phyloP scores from a whole-genome alignment of 768 basidiomycete genomes.

The Leccinum longicurvipes region DNA sequence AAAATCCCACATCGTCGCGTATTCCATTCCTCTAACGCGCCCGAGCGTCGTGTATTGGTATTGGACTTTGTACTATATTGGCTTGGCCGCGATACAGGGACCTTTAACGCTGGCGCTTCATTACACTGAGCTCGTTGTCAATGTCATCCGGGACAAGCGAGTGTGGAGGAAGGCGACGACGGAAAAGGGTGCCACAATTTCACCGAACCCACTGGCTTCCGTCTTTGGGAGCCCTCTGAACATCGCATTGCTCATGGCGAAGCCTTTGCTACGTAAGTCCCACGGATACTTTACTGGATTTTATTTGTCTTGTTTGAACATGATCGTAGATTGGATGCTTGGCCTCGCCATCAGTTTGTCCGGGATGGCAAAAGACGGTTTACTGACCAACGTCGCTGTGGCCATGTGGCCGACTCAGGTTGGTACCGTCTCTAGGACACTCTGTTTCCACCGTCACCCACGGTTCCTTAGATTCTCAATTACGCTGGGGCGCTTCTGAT shows the following conservation, averaged over 20 bases:
- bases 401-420: constrained; percentile 30
- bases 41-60: constrained; percentile 14
- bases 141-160: constrained; percentile 28
- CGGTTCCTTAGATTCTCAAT: constrained; percentile 25
- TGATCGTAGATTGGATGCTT: constrained; percentile 31
- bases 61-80: constrained; percentile 27
- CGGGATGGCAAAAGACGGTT: constrained; percentile 7
- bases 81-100: constrained; percentile 26
- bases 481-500: constrained; percentile 18
- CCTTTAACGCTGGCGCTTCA: constrained; percentile 28
- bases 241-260: constrained; percentile 14
- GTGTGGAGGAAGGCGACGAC: constrained; percentile 25
- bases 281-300: too few relatives aligned
- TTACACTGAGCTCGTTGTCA: constrained; percentile 27
- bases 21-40: constrained; percentile 20
- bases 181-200: constrained; percentile 11
- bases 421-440: not conserved
- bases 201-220: constrained; percentile 19
- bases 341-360: constrained; percentile 25
- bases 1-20: constrained; percentile 18
- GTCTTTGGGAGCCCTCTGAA: constrained; percentile 22
- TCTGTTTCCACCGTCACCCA: not conserved
- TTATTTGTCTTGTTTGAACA: not conserved
- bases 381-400: constrained; percentile 15
- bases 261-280: constrained; percentile 28